These are phyloP conservation scores for Tylopilus sp. DNA, from an alignment of 768 basidiomycete genomes.

Conservation along the genomic window DNA sequence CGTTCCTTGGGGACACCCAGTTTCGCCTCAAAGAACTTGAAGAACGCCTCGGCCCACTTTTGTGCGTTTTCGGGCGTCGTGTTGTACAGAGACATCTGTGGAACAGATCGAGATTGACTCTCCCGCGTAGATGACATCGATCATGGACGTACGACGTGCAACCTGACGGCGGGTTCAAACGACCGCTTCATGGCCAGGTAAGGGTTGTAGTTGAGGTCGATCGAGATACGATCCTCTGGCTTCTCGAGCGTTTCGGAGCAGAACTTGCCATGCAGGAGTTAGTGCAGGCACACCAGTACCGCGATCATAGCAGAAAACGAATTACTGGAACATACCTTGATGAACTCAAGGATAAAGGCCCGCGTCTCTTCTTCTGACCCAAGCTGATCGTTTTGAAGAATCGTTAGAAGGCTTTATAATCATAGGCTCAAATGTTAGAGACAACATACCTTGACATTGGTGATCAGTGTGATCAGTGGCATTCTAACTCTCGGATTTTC, in stretches of 20 bases:
- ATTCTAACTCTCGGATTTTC: conserved; percentile 13
- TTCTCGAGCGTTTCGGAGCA: conserved; percentile 49
- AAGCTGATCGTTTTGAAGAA: neutral
- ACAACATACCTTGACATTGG: conserved; percentile 25
- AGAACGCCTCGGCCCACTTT: conserved; percentile 51
- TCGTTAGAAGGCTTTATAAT: neutral
- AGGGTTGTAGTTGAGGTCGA: conserved; percentile 53
- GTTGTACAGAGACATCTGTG: conserved; percentile 55
- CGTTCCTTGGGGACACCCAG: conserved; percentile 47
- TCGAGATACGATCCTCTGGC: conserved; percentile 49
- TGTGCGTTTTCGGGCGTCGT: conserved; percentile 46
- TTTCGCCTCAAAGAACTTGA: conserved; percentile 49
- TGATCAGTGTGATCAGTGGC: conserved; percentile 34
- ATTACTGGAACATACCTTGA: no score
- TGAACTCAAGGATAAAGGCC: conserved; percentile 1
- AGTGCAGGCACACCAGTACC: neutral
- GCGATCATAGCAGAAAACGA: neutral
- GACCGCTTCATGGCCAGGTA: conserved; percentile 54
- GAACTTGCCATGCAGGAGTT: conserved; percentile 18
- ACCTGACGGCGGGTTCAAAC: conserved; percentile 58
- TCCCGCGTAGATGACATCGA: neutral
- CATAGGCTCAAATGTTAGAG: no score
- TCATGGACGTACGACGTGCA: conserved; percentile 21
- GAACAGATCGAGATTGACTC: neutral
- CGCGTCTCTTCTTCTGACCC: neutral